Percentiles rank a stretch among this genome's conserved stretches.
These are phyloP conservation scores for Pseudogymnoascus destructans DNA, from an alignment of 2,329 filamentous ascomycete species.

Conservation along the genomic window DNA sequence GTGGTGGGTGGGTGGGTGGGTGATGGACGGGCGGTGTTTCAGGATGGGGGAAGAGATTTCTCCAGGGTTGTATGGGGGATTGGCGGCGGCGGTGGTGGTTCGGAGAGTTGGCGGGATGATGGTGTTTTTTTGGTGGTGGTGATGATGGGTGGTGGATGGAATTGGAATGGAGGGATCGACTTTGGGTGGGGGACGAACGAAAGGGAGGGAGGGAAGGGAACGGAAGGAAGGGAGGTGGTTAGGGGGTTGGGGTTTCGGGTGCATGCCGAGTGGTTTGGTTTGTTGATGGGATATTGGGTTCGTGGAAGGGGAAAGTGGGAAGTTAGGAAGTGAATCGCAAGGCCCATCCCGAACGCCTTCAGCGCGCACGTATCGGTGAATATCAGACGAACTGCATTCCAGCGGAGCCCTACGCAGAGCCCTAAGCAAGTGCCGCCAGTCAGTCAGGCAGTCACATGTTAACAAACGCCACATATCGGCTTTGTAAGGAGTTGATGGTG, in stretches of 20 bases:
- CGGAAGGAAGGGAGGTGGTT: neutral
- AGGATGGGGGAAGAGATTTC: neutral
- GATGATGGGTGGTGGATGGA: neutral
- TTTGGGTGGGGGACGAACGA: neutral
- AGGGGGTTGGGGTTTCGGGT: neutral
- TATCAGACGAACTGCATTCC: neutral
- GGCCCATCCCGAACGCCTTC: neutral
- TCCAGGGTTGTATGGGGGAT: neutral
- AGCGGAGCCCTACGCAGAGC: neutral
- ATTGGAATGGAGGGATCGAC: too few species aligned
- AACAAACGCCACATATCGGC: neutral
- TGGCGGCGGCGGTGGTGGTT: neutral
- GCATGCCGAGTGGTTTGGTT: neutral
- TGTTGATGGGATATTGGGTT: neutral
- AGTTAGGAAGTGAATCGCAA: neutral
- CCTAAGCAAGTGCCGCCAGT: neutral
- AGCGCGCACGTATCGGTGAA: neutral
- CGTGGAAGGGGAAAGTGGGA: neutral
- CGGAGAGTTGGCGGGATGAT: neutral
- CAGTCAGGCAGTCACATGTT: neutral
- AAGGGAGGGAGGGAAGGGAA: neutral
- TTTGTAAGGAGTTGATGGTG: neutral
- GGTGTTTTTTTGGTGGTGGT: neutral
- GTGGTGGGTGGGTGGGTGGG: neutral
- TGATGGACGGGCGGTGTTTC: neutral